Evolutionary conservation across 2,329 filamentous ascomycete species (phyloP).

Genomic region (Fusarium nygamai): DNA sequence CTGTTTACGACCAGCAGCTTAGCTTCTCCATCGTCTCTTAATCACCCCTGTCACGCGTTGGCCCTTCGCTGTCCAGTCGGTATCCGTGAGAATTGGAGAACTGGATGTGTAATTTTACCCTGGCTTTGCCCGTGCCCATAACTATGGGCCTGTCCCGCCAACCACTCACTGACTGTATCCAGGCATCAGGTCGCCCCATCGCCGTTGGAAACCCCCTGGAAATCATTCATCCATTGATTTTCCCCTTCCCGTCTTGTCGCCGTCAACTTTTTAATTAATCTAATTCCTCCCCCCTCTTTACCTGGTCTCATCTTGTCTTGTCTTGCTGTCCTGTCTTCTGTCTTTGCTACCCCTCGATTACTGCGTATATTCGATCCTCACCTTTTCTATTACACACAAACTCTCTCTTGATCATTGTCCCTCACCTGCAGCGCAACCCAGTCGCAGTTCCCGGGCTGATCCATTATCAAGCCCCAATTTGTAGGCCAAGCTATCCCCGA

Average conservation of each 20-base stretch:
- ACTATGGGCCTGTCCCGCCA: slow-evolving; percentile 34
- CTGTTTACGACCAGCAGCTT: slow-evolving; percentile 3
- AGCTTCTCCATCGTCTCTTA: slow-evolving; percentile 14
- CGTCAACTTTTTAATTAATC: slow-evolving; percentile 30
- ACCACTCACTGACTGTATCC: slow-evolving; percentile 37
- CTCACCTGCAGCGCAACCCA: background rate
- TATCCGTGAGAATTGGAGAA: slow-evolving; percentile 20
- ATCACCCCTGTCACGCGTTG: slow-evolving; percentile 26
- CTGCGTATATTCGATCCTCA: background rate
- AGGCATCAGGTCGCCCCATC: slow-evolving; percentile 39
- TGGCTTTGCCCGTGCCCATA: slow-evolving; percentile 20
- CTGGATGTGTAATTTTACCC: slow-evolving; percentile 44
- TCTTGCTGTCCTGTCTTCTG: slow-evolving; percentile 4
- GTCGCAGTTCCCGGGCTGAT: background rate
- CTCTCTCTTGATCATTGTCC: background rate
- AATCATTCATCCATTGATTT: slow-evolving; percentile 41
- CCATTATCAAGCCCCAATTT: slow-evolving; percentile 1
- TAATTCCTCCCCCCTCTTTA: slow-evolving; percentile 26
- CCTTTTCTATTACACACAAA: background rate
- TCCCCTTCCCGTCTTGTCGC: slow-evolving; percentile 33
- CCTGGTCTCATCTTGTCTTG: background rate
- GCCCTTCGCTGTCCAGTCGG: slow-evolving; percentile 8
- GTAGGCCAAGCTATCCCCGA: slow-evolving; percentile 18
- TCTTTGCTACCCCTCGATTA: slow-evolving; percentile 20
- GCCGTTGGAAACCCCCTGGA: slow-evolving; percentile 37